A percentile compares a stretch with the other conserved stretches of the same genome.
phyloP scores from a whole-genome alignment of 2,329 filamentous ascomycete genomes.

The Sporothrix pseudoabietina region DNA sequence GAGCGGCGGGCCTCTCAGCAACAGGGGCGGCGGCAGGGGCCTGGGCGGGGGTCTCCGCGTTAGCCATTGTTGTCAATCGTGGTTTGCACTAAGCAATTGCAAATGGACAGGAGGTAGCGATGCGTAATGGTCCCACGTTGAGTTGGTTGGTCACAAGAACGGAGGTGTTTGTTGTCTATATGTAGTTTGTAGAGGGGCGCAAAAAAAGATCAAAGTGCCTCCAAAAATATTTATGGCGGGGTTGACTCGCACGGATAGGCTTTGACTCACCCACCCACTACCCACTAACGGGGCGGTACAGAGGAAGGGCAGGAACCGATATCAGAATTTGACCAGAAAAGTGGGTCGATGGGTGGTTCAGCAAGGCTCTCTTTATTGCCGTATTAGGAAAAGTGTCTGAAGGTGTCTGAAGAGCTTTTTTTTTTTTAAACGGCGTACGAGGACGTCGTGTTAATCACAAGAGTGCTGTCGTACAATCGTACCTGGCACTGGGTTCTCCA shows the following conservation, averaged over 20 bases:
- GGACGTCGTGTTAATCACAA: too few relatives aligned
- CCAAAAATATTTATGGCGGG: constrained; percentile 24
- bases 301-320: background rate
- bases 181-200: constrained; percentile 23
- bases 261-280: constrained; percentile 33
- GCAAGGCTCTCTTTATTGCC: constrained; percentile 21
- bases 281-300: background rate
- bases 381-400: background rate
- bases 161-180: background rate
- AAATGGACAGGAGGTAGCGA: background rate
- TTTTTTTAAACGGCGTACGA: too few relatives aligned
- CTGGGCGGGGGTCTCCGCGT: constrained; percentile 29
- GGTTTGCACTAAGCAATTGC: background rate
- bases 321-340: constrained; percentile 13
- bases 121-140: background rate
- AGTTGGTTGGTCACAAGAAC: background rate
- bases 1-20: constrained; percentile 18
- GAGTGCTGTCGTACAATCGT: too few relatives aligned
- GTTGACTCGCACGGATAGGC: constrained; percentile 20
- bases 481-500: too few relatives aligned
- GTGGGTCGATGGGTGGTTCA: background rate
- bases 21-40: constrained; percentile 24
- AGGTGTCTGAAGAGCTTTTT: background rate
- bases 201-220: constrained; percentile 5
- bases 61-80: constrained; percentile 32